Conservation (phyloP, 208 protist genomes). For the Acanthamoeba healyi region DNA sequence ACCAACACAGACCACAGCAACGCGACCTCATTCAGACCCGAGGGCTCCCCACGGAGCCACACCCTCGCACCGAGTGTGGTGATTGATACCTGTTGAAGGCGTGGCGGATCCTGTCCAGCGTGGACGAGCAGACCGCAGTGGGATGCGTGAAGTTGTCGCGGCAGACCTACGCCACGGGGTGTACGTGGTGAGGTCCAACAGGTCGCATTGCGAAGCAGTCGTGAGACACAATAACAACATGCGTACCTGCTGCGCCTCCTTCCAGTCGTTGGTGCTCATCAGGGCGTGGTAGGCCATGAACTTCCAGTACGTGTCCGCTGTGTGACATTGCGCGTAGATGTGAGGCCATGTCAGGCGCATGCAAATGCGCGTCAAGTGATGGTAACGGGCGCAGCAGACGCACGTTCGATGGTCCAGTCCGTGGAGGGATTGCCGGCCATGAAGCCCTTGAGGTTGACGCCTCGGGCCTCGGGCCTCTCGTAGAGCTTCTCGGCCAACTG, state of each 20-base stretch:
- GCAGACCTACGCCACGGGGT: constrained; percentile 4
- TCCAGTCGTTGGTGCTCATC: constrained; percentile 38
- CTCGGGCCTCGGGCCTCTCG: neutral
- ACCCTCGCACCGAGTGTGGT: too few relatives aligned
- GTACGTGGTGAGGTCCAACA: too few relatives aligned
- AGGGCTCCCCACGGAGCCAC: too few relatives aligned
- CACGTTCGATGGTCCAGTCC: constrained; percentile 7
- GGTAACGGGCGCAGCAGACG: neutral
- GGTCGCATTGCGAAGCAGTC: too few relatives aligned
- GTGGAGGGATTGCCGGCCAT: constrained; percentile 47
- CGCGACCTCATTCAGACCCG: too few relatives aligned
- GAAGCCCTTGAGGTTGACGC: neutral
- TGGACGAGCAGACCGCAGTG: neutral
- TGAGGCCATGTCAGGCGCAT: neutral
- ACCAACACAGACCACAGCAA: neutral
- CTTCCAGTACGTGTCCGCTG: constrained; percentile 9
- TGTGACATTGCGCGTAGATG: neutral
- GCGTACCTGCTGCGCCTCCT: neutral
- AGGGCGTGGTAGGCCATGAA: constrained; percentile 55
- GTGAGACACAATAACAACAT: neutral
- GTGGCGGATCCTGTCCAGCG: neutral
- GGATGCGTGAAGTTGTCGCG: neutral
- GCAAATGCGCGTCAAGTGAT: neutral
- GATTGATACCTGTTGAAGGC: neutral
- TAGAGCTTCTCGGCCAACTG: neutral